Evolutionary conservation across 2,329 filamentous ascomycete genomes (phyloP), one percentile per base, ranked within the genome.

Genomic region (Fusarium bactridioides): DNA sequence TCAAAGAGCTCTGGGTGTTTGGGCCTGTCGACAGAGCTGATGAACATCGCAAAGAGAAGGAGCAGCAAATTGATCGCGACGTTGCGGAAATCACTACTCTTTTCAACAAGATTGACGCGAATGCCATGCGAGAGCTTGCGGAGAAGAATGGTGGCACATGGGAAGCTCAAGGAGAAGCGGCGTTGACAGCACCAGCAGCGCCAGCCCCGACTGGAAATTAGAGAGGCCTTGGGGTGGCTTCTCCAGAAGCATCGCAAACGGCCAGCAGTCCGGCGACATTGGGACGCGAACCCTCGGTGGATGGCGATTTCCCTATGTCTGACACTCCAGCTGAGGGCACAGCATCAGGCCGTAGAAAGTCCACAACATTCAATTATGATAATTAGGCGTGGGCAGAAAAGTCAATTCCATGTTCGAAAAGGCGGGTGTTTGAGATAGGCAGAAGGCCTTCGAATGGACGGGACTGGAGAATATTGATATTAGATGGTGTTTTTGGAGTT

Each of bases 1-100:
- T 86, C 78, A 85, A 86, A 70, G 80, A 86, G 76, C 79, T 85
- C 55, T 83, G 84, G 84, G 76, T 86, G 58, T 82, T 84, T 62
- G 80, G 84, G 1, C 78, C 84, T 53, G 80, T 86, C 33, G 80
- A 83, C 62, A 74, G 81, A 61, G 79, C 80, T 41, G 81, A 84
- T 63, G 77, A 77, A 25, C 78, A 79, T 45, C 77, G 78, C 44
- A 78, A 78, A 57, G 79, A 78, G 15, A 81, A 81, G 66, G 81
- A 83, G 51, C 80, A 80, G 54, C 77, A 76, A 63, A 78, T 84
- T 12, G 79, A 83, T 55, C 73, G 69, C 29, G 78, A 84, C 66
- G 82, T 83, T 27, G 69, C 75, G 29, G 76, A 74, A 21, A 83
- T 82, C 25, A 76, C 80, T 12, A 76, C 67, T 48, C 71, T 84